Evolutionary conservation across 1,284 basidiomycete species (phyloP), one percentile per base, ranked within the genome.

Genomic region (Amylostereum areolatum): DNA sequence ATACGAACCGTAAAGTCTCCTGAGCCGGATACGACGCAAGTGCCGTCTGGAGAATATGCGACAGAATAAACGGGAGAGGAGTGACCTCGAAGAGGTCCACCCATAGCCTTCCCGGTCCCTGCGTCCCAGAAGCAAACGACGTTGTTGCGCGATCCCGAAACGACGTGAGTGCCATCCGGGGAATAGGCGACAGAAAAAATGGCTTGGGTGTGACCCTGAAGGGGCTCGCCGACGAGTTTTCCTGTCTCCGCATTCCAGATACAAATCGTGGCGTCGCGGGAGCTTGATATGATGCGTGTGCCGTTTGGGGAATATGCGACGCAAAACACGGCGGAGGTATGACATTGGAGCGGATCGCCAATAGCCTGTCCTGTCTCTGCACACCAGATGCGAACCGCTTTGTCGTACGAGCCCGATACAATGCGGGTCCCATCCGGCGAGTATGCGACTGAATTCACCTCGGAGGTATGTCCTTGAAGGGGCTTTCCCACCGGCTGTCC

Each of bases 71-170:
- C 55, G 49, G 24, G 50, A 29, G 18, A 11, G 41, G 24, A 24
- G 28, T 25, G 18, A 10, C 24, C 24, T 9, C 33, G 33, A n/a
- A 35, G 33, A 35, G 33, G 33, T n/a, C n/a, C 33, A 8, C n/a
- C n/a, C 8, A n/a, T 35, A n/a, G 8, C n/a, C 33, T 35, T 35
- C 8, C 33, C 8, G n/a, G 33, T 35, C 8, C 8, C n/a, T n/a
- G 47, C 36, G 41, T 43, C 44, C 43, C 52, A 45, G 24, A 54
- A n/a, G 12, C 57, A 52, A 10, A 55, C 52, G 2, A 49, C 55
- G 48, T 56, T 54, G 56, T 66, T 62, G 2, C 55, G 55, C n/a
- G 55, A 54, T 30, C 59, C 60, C 5, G 61, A 61, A 27, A 55
- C 59, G 43, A 60, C 43, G 36, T 50, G 52, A 36, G 42, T 46